A percentile compares a stretch with the other conserved stretches of the same genome.
Conservation (phyloP, 805 yeast genomes). For the Metschnikowia bowlesiae region DNA sequence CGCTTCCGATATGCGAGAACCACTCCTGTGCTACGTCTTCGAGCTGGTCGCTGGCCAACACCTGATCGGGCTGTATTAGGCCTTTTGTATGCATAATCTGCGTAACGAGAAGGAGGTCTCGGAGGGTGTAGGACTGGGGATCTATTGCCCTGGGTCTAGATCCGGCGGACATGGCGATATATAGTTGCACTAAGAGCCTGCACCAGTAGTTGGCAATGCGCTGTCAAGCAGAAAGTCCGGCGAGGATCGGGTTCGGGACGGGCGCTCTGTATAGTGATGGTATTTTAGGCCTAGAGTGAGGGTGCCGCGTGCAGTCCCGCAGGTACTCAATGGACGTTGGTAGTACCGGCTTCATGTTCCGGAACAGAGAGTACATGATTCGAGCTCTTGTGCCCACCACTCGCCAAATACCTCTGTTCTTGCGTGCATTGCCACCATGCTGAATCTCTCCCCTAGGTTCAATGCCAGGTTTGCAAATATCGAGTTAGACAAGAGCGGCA, state of each 20-base stretch:
- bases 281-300: neutral
- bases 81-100: constrained; percentile 36
- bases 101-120: constrained; percentile 34
- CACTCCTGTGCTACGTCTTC: constrained; percentile 24
- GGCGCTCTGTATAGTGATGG: neutral
- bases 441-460: constrained; percentile 22
- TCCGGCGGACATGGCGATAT: neutral
- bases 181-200: neutral
- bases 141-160: constrained; percentile 5
- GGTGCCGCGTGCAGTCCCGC: constrained; percentile 2
- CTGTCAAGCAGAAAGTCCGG: neutral
- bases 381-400: neutral
- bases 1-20: constrained; percentile 27
- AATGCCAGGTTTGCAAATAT: constrained; percentile 31
- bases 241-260: neutral
- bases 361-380: constrained; percentile 3
- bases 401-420: neutral
- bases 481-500: constrained; percentile 16
- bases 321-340: neutral
- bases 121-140: constrained; percentile 17
- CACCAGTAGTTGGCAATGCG: neutral
- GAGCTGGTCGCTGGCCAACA: constrained; percentile 17
- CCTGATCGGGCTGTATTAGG: constrained; percentile 22
- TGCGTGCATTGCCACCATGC: constrained; percentile 5
- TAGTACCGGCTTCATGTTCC: constrained; percentile 1